Conservation (phyloP, 371 early-diverging fungal genomes). For the Funneliformis caledonium region DNA sequence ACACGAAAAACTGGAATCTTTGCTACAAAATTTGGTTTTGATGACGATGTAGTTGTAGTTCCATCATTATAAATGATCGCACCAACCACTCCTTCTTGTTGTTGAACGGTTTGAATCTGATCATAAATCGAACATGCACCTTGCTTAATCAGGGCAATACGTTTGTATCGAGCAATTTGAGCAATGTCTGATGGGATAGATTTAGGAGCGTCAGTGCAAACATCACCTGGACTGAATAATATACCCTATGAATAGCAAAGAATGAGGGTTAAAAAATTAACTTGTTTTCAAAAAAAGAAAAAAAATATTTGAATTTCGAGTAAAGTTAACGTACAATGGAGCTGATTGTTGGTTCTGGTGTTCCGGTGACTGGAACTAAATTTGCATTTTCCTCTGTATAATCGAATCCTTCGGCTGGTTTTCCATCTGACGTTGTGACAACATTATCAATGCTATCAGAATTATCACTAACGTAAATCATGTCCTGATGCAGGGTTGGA, state of each 20-base stretch:
- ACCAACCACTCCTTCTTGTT: constrained; percentile 15
- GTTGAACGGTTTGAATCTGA: constrained; percentile 25
- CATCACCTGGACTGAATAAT: constrained; percentile 4
- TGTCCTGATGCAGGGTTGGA: constrained; percentile 26
- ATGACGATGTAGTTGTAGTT: neutral
- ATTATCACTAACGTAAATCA: neutral
- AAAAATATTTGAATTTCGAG: neutral
- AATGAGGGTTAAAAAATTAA: neutral
- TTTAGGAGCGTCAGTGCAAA: neutral
- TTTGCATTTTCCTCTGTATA: neutral
- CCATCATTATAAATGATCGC: constrained; percentile 18
- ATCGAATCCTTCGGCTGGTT: neutral
- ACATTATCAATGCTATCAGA: neutral
- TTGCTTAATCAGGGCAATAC: constrained; percentile 10
- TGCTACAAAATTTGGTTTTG: neutral
- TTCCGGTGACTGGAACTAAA: neutral
- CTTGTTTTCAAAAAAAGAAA: neutral
- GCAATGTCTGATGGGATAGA: neutral
- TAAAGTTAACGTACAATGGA: neutral
- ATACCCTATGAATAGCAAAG: constrained; percentile 4
- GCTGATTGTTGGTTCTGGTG: neutral
- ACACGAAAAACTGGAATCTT: neutral
- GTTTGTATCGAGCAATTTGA: neutral
- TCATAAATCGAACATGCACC: constrained; percentile 5
- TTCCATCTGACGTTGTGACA: neutral